Conservation (phyloP, 352 stramenopile species). For the Phytophthora idaei region DNA sequence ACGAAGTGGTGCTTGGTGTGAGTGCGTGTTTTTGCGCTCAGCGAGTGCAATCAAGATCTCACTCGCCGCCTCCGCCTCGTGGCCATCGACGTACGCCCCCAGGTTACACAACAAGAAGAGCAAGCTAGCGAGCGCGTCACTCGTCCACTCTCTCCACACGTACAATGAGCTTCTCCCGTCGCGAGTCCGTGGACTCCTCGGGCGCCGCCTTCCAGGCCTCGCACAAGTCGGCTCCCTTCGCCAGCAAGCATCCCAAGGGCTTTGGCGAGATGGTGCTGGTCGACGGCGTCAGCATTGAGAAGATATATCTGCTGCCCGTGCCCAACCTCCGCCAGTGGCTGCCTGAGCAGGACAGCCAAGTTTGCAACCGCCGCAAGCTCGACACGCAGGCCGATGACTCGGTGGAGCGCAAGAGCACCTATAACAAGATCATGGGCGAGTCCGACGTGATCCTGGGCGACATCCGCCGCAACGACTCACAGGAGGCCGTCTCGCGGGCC, state of each 20-base stretch:
- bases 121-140: conserved; percentile 13
- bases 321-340: conserved; percentile 76
- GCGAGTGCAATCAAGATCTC: conserved; percentile 32
- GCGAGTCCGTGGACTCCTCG: conserved; percentile 35
- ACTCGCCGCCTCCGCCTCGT: conserved; percentile 27
- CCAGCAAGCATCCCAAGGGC: conserved; percentile 79
- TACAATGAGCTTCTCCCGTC: conserved; percentile 31
- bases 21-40: conserved; percentile 24
- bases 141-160: conserved; percentile 5
- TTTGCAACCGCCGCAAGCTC: conserved; percentile 79
- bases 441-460: conserved; percentile 85
- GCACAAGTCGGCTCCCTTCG: conserved; percentile 75
- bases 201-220: conserved; percentile 43
- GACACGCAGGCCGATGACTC: conserved; percentile 68
- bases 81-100: conserved; percentile 18
- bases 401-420: conserved; percentile 75
- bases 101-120: conserved; percentile 28
- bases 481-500: conserved; percentile 71
- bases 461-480: conserved; percentile 72
- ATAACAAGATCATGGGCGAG: conserved; percentile 88
- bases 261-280: conserved; percentile 84
- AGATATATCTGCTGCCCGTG: conserved; percentile 78
- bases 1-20: conserved; percentile 36
- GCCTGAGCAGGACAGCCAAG: conserved; percentile 54
- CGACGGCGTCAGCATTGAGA: conserved; percentile 64